A percentile compares a stretch with the other conserved stretches of the same genome.
Conservation (phyloP, 768 basidiomycete species). For the Trametes meyenii region DNA sequence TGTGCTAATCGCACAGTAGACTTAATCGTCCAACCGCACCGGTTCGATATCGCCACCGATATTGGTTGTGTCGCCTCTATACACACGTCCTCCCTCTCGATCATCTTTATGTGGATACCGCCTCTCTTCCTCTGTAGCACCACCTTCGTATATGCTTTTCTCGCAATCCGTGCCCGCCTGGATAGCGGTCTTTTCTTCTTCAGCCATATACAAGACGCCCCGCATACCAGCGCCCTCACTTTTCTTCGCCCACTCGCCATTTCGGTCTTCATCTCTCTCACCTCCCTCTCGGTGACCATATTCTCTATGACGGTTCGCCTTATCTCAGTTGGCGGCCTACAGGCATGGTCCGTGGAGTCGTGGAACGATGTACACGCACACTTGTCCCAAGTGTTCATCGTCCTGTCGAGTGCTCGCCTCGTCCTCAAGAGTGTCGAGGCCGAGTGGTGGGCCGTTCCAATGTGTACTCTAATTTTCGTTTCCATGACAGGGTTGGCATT, state of each 20-base stretch:
- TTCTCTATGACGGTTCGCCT: constrained; percentile 25
- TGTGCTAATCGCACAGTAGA: constrained; percentile 41
- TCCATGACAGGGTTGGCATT: constrained; percentile 14
- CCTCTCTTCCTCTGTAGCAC: constrained; percentile 38
- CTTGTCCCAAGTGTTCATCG: constrained; percentile 23
- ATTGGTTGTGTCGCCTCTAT: constrained; percentile 36
- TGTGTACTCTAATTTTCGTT: constrained; percentile 20
- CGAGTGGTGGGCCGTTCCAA: constrained; percentile 24
- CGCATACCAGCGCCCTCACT: constrained; percentile 24
- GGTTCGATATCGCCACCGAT: constrained; percentile 38
- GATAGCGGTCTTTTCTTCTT: constrained; percentile 43
- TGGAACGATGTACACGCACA: constrained; percentile 27
- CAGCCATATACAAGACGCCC: constrained; percentile 23
- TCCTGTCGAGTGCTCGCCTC: constrained; percentile 6
- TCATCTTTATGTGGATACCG: constrained; percentile 42
- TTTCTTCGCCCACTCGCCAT: constrained; percentile 30
- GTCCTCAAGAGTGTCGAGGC: constrained; percentile 10
- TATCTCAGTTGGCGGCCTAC: constrained; percentile 22
- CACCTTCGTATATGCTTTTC: constrained; percentile 39
- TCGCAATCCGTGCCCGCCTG: constrained; percentile 45
- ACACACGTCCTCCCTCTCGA: constrained; percentile 43
- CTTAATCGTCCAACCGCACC: constrained; percentile 40
- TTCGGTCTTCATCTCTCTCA: constrained; percentile 23
- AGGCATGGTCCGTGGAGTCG: constrained; percentile 26
- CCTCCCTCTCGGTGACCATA: constrained; percentile 18